Evolutionary conservation across 495 filamentous ascomycete genomes (phyloP), one percentile per base, ranked within the genome.

Genomic region (Amniculicola lignicola): DNA sequence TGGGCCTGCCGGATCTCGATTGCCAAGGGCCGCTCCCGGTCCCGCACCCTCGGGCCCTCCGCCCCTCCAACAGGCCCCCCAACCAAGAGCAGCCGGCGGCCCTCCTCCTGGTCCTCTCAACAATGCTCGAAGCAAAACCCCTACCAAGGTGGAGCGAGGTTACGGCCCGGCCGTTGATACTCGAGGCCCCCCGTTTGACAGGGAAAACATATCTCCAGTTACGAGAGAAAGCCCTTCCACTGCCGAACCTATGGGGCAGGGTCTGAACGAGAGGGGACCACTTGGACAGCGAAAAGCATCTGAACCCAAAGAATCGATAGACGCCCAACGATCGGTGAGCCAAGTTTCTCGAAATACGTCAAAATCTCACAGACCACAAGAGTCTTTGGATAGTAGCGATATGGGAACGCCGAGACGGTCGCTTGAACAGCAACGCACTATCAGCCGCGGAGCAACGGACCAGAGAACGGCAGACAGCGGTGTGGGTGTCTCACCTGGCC

Each of bases 31-130:
- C 6, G 84, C 86, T 21, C 23, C 52, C 77, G 82, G 82, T 18
- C 82, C 85, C 58, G 82, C 81, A 7, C 85, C 89, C 2, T 77
- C 86, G 33, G 91, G 91, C 12, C 91, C 92, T 38, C 89, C 91
- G 33, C 92, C 91, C 18, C 85, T 85, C 31, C 88, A 89, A 29
- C 89, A 94, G 70, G 83, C 90, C 15, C 90, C 91, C 0, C 84
- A 84, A 22, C 90, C 90, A 15, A 75, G 84, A 43, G 60, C 74
- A 15, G 82, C 81, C 16, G n/a, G n/a, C 24, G 61, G 61, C 2
- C 33, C 54, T 5, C 25, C 14, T 9, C 23, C 51, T 16, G 57
- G 25, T 9, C 31, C 47, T 14, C 19, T 23, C 21, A 57, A 23
- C 24, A 54, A 42, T 18, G 46, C 22, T 1, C 65, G 81, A 59